Evolutionary conservation across 139 green algal species (phyloP), one percentile per base, ranked within the genome.

Genomic region (Tetradesmus lagerheimii): DNA sequence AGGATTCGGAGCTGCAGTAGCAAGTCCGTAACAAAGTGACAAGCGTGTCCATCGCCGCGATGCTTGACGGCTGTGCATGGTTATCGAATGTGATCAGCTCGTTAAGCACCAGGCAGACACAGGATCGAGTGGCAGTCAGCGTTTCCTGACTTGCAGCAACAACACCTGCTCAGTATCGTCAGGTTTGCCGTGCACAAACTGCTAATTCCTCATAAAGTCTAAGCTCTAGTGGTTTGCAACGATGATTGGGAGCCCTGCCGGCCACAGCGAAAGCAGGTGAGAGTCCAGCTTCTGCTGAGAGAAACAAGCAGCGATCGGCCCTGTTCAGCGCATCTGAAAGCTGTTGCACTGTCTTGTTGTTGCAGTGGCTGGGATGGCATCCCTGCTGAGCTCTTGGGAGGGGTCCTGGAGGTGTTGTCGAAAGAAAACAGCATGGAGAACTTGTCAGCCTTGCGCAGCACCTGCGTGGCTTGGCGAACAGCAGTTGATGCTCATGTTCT

Each of bases 361-460:
- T 71, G 57, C 57, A 71, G 57, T 71, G 57, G 57, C 23, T 71
- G 57, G 57, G 57, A 71, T 71, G 25, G 25, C 57, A 71, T 71
- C 23, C 57, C 57, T 9, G 57, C 57, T 31, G 57, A 71, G 57
- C 57, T 71, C 1, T 23, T 71, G 18, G 57, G 57, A 20, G 3
- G 57, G 4, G 57, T 71, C 57, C 25, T 71, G 23, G 57, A 31
- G 57, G 57, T 71, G 57, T 71, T 71, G 57, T 71, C 57, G 57
- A 71, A 71, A 31, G 57, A 71, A 71, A 71, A 71, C 57, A 71
- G 57, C 57, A 20, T 71, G 57, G 57, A 71, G 57, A 71, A 71
- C 57, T 31, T 71, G 9, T 71, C 57, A n/a, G 23, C 57, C 57
- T 8, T 71, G 57, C 57, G 57, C n/a, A 71, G 57, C 57, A 71